Evolutionary conservation across 805 yeast genomes (phyloP), one percentile per base, ranked within the genome.

Genomic region (Starmerella vitae): DNA sequence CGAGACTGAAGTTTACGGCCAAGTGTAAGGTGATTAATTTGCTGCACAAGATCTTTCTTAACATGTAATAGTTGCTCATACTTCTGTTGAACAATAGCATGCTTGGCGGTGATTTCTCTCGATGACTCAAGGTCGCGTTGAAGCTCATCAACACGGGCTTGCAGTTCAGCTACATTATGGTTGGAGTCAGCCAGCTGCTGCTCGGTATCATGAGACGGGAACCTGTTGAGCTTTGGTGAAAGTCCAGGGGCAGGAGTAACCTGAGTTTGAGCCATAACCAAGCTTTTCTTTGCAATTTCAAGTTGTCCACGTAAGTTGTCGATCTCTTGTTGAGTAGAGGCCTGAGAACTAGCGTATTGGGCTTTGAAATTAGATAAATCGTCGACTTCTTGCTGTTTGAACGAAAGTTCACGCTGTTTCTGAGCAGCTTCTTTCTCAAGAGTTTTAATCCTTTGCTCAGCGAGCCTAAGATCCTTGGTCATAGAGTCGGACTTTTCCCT

Each of bases 61-160:
- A 53, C 56, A 6, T 45, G 48, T 34, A 44, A 53, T 10, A 48
- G 42, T 33, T 49, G 44, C 38, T 52, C 53, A 9, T 49, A 43
- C 30, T 41, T 42, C 30, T 47, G 48, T 27, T 41, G 41, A 9
- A 48, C 38, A 2, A 39, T 20, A 9, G 35, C 22, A 18, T 7
- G 10, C 25, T 43, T 30, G 6, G 45, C 46, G 8, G 32, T 21
- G 20, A 38, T 42, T 4, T 33, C 25, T 14, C 41, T 34, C 7
- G 44, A 36, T n/a, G 38, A 9, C 12, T 28, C 37, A 2, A 47
- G 36, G 17, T 47, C 48, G 1, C 30, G 13, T 18, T 39, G 29
- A n/a, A 37, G 20, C 15, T 33, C 36, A 2, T 26, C 36, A 8
- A 40, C 25, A 13, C 33, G 36, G 4, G 49, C 44, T 15, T 38